These are phyloP conservation scores for Paulownia fortunei DNA, from an alignment of 257 asterid species.

Conservation along the genomic window DNA sequence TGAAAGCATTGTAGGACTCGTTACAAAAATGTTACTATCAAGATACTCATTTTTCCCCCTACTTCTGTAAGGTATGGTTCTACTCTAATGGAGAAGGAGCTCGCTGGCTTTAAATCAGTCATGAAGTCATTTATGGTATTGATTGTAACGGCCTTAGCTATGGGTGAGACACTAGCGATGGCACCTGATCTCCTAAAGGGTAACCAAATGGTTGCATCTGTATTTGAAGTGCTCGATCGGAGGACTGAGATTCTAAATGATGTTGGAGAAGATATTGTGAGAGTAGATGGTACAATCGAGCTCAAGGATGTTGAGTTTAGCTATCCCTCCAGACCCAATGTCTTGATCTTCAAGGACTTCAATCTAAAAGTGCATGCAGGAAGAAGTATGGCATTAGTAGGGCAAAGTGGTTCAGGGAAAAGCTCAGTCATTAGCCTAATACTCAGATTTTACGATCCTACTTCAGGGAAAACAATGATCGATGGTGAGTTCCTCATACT, in stretches of 20 bases:
- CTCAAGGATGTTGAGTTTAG: slow-evolving; percentile 83
- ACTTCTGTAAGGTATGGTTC: slow-evolving; percentile 66
- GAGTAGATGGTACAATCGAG: slow-evolving; percentile 77
- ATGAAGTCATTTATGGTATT: slow-evolving; percentile 93
- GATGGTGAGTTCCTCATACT: slow-evolving; percentile 65
- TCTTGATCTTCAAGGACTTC: slow-evolving; percentile 80
- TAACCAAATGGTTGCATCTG: slow-evolving; percentile 87
- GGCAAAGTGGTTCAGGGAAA: slow-evolving; percentile 98
- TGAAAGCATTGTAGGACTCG: slow-evolving; percentile 65
- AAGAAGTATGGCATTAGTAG: slow-evolving; percentile 91
- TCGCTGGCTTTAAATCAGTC: slow-evolving; percentile 78
- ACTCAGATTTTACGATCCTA: slow-evolving; percentile 91
- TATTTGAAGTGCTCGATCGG: slow-evolving; percentile 85
- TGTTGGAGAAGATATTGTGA: slow-evolving; percentile 73
- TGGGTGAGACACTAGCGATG: slow-evolving; percentile 99
- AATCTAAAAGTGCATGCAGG: slow-evolving; percentile 74
- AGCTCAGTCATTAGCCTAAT: slow-evolving; percentile 91
- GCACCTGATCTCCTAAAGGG: slow-evolving; percentile 98
- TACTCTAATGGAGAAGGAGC: slow-evolving; percentile 82
- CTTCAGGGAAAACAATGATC: slow-evolving; percentile 72
- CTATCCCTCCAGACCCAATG: slow-evolving; percentile 93
- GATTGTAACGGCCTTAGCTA: slow-evolving; percentile 87
- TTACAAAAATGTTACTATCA: not conserved
- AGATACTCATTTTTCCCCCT: not conserved
- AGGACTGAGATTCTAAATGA: slow-evolving; percentile 70